A percentile compares a stretch with the other conserved stretches of the same genome.
Evolutionary conservation across 1,284 basidiomycete species (phyloP).

Genomic region (Heliocybe sulcata): DNA sequence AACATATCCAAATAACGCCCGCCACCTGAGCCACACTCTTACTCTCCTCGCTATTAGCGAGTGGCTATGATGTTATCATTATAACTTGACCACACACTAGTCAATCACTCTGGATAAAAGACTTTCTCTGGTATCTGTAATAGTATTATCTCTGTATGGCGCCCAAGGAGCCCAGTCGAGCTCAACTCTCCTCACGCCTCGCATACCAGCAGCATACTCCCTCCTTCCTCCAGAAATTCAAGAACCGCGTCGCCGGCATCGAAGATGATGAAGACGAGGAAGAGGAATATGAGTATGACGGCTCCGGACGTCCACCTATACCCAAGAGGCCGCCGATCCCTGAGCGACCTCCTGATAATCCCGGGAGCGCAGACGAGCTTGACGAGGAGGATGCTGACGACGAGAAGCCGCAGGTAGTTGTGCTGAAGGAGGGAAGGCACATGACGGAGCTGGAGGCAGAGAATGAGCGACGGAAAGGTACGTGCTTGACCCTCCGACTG

Average conservation of each 20-base stretch:
- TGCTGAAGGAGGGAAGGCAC: conserved; percentile 80
- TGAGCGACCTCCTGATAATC: conserved; percentile 61
- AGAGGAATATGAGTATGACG: conserved; percentile 40
- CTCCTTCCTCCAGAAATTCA: conserved; percentile 51
- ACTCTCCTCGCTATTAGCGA: too few species aligned
- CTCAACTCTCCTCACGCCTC: conserved; percentile 58
- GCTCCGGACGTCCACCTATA: conserved; percentile 64
- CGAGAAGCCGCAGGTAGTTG: conserved; percentile 81
- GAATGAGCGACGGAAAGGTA: conserved; percentile 71
- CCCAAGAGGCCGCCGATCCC: conserved; percentile 70
- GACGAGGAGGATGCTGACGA: conserved; percentile 48
- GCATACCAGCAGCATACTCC: conserved; percentile 49
- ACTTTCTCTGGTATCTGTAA: too few species aligned
- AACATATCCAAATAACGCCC: neutral
- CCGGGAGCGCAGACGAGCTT: conserved; percentile 61
- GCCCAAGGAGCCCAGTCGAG: conserved; percentile 58
- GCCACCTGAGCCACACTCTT: too few species aligned
- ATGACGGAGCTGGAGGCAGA: conserved; percentile 68
- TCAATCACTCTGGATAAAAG: too few species aligned
- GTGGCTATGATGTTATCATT: too few species aligned
- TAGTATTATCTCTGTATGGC: conserved; percentile 31
- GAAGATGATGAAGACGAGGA: conserved; percentile 29
- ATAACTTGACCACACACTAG: neutral
- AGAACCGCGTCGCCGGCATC: conserved; percentile 49
- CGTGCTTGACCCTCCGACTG: conserved; percentile 14